Percentiles rank a stretch among this genome's conserved stretches.
Conservation (phyloP, 2,329 filamentous ascomycete species). For the Venturia nashicola region DNA sequence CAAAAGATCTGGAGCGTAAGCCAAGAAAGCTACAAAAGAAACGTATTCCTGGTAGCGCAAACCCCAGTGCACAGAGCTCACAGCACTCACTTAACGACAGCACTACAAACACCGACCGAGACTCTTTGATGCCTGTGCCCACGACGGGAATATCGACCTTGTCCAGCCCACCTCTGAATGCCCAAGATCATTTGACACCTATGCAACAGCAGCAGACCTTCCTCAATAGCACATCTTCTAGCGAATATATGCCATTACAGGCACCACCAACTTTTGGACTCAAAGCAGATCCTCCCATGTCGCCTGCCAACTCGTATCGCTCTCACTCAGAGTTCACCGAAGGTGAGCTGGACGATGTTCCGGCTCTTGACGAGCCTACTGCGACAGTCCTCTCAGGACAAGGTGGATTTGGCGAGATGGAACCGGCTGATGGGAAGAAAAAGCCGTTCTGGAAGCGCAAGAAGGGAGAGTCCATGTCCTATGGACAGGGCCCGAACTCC, state of each 20-base stretch:
- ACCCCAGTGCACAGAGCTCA: slow-evolving; percentile 84
- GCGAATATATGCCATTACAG: slow-evolving; percentile 3
- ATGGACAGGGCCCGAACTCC: neutral
- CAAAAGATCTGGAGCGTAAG: neutral
- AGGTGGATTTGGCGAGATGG: neutral
- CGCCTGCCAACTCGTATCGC: slow-evolving; percentile 8
- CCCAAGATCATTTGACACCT: neutral
- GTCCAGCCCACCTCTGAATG: neutral
- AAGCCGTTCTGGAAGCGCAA: slow-evolving; percentile 7
- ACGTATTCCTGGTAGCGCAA: slow-evolving; percentile 61
- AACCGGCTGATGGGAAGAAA: neutral
- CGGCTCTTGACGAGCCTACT: neutral
- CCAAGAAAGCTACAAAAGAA: slow-evolving; percentile 84
- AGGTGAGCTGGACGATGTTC: slow-evolving; percentile 7
- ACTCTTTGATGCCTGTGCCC: neutral
- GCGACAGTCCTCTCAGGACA: neutral
- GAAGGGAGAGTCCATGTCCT: slow-evolving; percentile 8
- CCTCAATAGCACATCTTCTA: neutral
- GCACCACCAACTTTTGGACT: neutral
- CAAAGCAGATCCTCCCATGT: slow-evolving; percentile 1
- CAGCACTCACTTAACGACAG: slow-evolving; percentile 54
- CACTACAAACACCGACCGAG: slow-evolving; percentile 1
- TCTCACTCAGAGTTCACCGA: slow-evolving; percentile 9
- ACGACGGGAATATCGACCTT: neutral
- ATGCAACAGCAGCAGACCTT: slow-evolving; percentile 1